phyloP scores from a whole-genome alignment of 352 stramenopile genomes.

The Phytophthora colocasiae region DNA sequence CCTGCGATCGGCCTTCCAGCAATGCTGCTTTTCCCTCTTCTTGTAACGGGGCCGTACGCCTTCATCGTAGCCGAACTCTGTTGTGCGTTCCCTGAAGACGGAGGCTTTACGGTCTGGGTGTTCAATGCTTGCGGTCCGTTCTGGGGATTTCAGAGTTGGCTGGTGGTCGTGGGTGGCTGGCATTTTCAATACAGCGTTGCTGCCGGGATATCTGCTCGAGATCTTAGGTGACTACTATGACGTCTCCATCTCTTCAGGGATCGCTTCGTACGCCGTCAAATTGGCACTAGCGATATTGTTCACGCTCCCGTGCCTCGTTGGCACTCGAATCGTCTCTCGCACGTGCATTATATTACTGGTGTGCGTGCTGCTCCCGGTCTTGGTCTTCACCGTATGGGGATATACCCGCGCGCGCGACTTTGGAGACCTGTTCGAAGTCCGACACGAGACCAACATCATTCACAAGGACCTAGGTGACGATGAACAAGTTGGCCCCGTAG shows the following conservation, averaged over 20 bases:
- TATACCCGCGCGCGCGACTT: constrained; percentile 54
- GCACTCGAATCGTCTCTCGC: constrained; percentile 42
- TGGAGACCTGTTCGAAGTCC: constrained; percentile 93
- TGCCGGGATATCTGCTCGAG: constrained; percentile 48
- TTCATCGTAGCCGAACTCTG: constrained; percentile 73
- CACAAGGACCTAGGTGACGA: constrained; percentile 29
- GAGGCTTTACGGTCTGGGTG: constrained; percentile 78
- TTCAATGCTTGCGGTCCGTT: constrained; percentile 74
- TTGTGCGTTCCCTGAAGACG: constrained; percentile 78
- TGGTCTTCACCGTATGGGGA: constrained; percentile 69
- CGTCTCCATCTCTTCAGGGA: constrained; percentile 33
- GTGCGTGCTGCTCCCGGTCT: constrained; percentile 82
- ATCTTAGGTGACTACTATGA: constrained; percentile 47
- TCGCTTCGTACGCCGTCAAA: constrained; percentile 45
- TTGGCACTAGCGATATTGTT: constrained; percentile 36
- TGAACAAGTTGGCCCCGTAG: constrained; percentile 65
- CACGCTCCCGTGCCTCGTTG: constrained; percentile 43
- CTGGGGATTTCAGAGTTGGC: constrained; percentile 81
- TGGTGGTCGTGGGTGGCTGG: constrained; percentile 85
- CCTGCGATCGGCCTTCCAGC: constrained; percentile 64
- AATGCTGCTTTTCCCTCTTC: constrained; percentile 63
- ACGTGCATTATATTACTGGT: constrained; percentile 38
- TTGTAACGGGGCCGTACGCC: constrained; percentile 68
- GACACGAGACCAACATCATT: constrained; percentile 45
- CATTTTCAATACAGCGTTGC: constrained; percentile 64